Evolutionary conservation across 345 rosid species (phyloP), one percentile per base, ranked within the genome.

Genomic region (Brassica cretica): DNA sequence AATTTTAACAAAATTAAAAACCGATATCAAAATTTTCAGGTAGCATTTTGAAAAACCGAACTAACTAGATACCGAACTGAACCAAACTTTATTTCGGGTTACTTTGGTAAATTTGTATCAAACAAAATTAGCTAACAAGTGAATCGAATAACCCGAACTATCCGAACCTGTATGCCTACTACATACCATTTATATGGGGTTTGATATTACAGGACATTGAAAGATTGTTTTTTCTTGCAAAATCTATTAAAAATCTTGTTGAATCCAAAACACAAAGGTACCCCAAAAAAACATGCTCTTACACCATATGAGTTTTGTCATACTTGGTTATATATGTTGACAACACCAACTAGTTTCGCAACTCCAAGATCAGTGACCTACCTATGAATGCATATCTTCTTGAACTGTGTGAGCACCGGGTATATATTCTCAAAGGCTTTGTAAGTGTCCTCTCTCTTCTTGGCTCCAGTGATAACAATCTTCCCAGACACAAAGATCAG

Each of bases 401-500:
- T 87, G 90, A 95, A 95, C 84, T 95, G 94, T 0, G 91, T 80
- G 30, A 95, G 94, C 21, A 95, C 99, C 2, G 99, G 98, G 77
- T 89, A 95, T 85, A 95, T 91, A 74, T 90, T 93, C 85, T 95
- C 99, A 67, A 95, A 93, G 65, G 98, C 99, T 1, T 86, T 84
- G 84, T 91, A 95, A 7, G 93, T 93, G 75, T 95, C 98, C 6
- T 91, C 96, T 79, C 97, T 87, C 77, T 86, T 90, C 97, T 95
- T 95, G 35, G 99, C 98, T 51, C 99, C 99, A 6, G 99, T 91
- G 61, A 95, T 92, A 64, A 95, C 99, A 63, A 95, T 95, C 84
- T 95, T 95, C 37, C 99, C 98, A 0, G 98, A 93, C 15, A 93
- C 98, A 72, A 95, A 95, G 65, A 95, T 93, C 33, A 95, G 91